Base-by-base conservation (phyloP, 345 rosid genomes). In the Durio zibethinus region DNA sequence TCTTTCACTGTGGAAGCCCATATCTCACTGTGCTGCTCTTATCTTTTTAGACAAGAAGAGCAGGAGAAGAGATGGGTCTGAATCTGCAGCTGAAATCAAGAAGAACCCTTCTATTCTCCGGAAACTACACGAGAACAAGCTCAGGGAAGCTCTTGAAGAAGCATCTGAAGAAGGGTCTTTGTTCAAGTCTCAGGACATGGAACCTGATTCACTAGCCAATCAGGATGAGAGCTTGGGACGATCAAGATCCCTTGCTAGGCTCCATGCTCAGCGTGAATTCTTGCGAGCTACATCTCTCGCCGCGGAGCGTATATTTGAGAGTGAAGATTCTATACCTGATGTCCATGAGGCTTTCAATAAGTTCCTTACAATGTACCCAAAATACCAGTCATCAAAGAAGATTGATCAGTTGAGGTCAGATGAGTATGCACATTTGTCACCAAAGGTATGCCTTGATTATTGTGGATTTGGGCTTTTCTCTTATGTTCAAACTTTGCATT, bases 371-470 rank as follows among this genome's bases (percentile, higher is more conserved):
- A 94, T 97, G 99, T 97, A 94, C 81, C 99, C 99, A 0, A 86
- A 92, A 81, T 97, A 91, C 78, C 81, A 82, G 68, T 89, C 97
- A 25, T 92, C 97, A 2, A 93, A 91, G 79, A 94, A 92, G 87
- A 87, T 94, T 63, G 99, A 97, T 81, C 86, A 91, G 78, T 75
- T 97, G 68, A 90, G 99, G 80, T 79, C 81, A 50, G 85, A 81
- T 48, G 99, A 97, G 84, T 97, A 97, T 79, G 80, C 86, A 18
- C 98, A 97, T 81, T 84, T 97, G 74, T 82, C 91, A 4, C 90
- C 91, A 14, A 94, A 97, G 97, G 98, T 97, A 85, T 97, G 98
- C 87, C 98, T 97, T 74, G 99, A 97, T 84, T 97, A 92, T 72
- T 94, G 98, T 75, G 99, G 99, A 69, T 97, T 92, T 63, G 99